Base-by-base conservation (phyloP, 371 early-diverging fungal genomes). In the Mucor saturninus region DNA sequence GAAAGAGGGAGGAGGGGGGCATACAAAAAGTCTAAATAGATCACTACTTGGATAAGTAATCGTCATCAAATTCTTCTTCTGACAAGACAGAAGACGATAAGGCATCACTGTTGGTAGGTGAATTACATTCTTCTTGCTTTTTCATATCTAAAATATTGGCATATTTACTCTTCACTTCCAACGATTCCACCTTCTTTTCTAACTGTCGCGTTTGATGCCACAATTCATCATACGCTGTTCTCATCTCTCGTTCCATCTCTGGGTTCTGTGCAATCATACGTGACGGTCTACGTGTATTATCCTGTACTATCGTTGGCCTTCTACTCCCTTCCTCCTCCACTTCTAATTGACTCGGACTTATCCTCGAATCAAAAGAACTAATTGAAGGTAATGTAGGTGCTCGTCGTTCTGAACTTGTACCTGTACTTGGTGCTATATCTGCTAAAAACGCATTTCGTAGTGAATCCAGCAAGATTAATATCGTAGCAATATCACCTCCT, bases 201-300 rank as follows among this genome's bases (percentile, higher is more conserved):
- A 77, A 38, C 26, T 74, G 74, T 37, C 64, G 45, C 5, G 74
- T 68, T 50, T 77, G 75, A 9, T 64, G 30, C 59, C 55, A 46
- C 28, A 77, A 15, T 46, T 74, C 77, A 58, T 77, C 77, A 39
- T 67, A 77, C 15, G 75, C 74, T 3, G 56, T 62, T 13, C 67
- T 61, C 53, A 73, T 70, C 51, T 77, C 73, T 10, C 64, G 67
- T 35, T 75, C 62, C 26, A 67, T 65, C 6, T 69, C 77, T 1
- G 56, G 35, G 35, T 64, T 65, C 21, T 55, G 61, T 11, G 55
- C 63, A 15, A 61, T 30, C 28, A 42, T 43, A 37, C 30, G 49
- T 43, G 53, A 53, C 7, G 50, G 28, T 38, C 46, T 29, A 31
- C 32, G 30, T 28, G 48, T 46, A 31, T 21, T 21, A 21, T 21